phyloP scores from a whole-genome alignment of 2,329 filamentous ascomycete species.

The Pseudodiploospora longispora region DNA sequence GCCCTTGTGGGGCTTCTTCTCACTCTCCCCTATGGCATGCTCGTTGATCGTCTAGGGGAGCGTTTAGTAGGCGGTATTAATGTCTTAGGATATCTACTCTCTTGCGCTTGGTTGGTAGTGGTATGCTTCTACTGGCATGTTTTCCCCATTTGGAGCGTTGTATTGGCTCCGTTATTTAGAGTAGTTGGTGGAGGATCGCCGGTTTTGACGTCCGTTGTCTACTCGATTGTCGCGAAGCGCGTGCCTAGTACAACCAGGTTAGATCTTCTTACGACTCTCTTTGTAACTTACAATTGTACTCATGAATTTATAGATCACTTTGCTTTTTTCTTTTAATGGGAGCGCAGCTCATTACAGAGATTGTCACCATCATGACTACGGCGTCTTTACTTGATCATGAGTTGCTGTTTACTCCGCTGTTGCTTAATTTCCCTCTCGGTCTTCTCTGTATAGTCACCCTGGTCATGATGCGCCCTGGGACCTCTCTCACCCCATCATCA shows the following conservation, averaged over 20 bases:
- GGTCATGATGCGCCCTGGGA: not conserved
- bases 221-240: conserved; percentile 4
- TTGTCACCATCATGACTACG: not conserved
- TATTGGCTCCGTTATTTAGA: conserved; percentile 2
- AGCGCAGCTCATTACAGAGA: not conserved
- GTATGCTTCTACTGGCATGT: conserved; percentile 1
- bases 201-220: conserved; percentile 1
- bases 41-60: conserved; percentile 1
- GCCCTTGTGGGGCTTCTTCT: conserved; percentile 1
- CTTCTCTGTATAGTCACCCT: conserved; percentile 3
- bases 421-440: conserved; percentile 2
- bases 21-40: conserved; percentile 3
- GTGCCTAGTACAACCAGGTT: conserved; percentile 1
- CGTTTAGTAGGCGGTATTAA: conserved; percentile 2
- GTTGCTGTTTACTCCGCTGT: conserved; percentile 1
- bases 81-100: conserved; percentile 4
- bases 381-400: conserved; percentile 1
- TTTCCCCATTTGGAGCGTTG: conserved; percentile 1
- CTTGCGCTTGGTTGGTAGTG: conserved; percentile 2
- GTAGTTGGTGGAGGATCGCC: conserved; percentile 4
- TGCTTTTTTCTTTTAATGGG: not conserved
- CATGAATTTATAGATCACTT: not conserved
- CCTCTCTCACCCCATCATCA: not conserved
- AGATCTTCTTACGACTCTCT: not conserved
- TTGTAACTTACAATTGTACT: not conserved